phyloP scores from a whole-genome alignment of 495 filamentous ascomycete species.

The Podospora pseudopauciseta region DNA sequence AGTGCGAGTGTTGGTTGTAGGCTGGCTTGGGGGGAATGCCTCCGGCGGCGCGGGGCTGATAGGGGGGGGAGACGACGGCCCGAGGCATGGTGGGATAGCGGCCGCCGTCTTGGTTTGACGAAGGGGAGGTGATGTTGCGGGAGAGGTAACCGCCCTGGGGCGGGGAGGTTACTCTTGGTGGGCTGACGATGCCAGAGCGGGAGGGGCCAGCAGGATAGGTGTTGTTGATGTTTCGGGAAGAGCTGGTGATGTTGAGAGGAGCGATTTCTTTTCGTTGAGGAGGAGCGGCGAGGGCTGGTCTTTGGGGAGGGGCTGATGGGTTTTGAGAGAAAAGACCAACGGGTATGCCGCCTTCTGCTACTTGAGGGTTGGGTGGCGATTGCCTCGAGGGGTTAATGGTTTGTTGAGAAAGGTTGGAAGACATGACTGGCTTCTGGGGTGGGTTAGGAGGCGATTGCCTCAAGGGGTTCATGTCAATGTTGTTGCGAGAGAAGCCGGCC shows the following conservation, averaged over 20 bases:
- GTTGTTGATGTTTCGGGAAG: neutral
- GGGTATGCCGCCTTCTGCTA: neutral
- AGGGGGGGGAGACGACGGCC: neutral
- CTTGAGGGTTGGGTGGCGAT: conserved; percentile 10
- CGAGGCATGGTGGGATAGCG: neutral
- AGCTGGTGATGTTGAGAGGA: conserved; percentile 9
- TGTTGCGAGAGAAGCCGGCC: conserved; percentile 5
- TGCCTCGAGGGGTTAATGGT: neutral
- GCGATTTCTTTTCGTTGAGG: conserved; percentile 4
- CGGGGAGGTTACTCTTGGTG: neutral
- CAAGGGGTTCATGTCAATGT: neutral
- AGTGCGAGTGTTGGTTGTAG: conserved; percentile 10
- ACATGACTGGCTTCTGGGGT: neutral
- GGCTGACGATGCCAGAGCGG: neutral
- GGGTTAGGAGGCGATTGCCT: conserved; percentile 4
- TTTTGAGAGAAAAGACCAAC: neutral
- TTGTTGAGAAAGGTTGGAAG: neutral
- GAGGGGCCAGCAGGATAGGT: neutral
- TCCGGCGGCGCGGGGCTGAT: neutral
- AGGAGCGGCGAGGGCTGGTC: neutral
- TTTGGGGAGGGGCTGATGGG: neutral
- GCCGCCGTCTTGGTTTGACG: neutral
- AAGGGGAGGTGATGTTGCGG: neutral
- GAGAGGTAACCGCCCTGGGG: neutral
- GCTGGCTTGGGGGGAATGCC: neutral